phyloP scores from a whole-genome alignment of 768 basidiomycete genomes.

The Tylopilus cervinicoccineus region DNA sequence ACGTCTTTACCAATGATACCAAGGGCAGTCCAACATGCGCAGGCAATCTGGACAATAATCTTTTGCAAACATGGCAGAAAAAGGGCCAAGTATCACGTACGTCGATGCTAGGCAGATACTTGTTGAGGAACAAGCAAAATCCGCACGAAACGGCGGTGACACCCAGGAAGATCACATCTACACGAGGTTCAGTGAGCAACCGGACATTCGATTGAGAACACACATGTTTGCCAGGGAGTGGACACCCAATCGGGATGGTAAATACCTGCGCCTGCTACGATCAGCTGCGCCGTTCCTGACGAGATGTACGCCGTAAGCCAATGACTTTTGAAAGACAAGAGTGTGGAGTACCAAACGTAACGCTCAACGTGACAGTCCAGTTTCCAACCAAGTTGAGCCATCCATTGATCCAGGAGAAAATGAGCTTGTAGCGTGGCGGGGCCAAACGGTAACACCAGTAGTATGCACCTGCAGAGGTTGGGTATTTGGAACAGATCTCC shows the following conservation, averaged over 20 bases:
- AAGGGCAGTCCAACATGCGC: constrained; percentile 59
- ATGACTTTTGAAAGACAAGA: neutral
- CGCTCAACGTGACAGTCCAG: constrained; percentile 65
- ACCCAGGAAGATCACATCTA: constrained; percentile 55
- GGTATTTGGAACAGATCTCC: constrained; percentile 58
- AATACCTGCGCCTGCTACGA: constrained; percentile 56
- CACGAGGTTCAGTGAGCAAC: neutral
- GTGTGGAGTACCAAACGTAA: constrained; percentile 45
- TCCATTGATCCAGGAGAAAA: constrained; percentile 63
- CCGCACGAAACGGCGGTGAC: constrained; percentile 44
- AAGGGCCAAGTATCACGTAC: constrained; percentile 26
- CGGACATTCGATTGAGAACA: constrained; percentile 5
- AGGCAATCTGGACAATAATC: constrained; percentile 41
- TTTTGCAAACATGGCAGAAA: neutral
- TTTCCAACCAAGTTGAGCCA: constrained; percentile 68
- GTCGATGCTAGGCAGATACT: constrained; percentile 46
- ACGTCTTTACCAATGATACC: constrained; percentile 44
- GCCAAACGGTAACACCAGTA: constrained; percentile 66
- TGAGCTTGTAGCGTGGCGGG: constrained; percentile 45
- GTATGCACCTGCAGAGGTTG: constrained; percentile 58
- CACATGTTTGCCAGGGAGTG: constrained; percentile 59
- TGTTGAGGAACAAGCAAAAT: constrained; percentile 56
- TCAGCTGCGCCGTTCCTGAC: constrained; percentile 54
- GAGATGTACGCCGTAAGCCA: neutral
- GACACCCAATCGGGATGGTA: constrained; percentile 56